Evolutionary conservation across 2,329 filamentous ascomycete genomes (phyloP).

Genomic region (Penicillium sp.): DNA sequence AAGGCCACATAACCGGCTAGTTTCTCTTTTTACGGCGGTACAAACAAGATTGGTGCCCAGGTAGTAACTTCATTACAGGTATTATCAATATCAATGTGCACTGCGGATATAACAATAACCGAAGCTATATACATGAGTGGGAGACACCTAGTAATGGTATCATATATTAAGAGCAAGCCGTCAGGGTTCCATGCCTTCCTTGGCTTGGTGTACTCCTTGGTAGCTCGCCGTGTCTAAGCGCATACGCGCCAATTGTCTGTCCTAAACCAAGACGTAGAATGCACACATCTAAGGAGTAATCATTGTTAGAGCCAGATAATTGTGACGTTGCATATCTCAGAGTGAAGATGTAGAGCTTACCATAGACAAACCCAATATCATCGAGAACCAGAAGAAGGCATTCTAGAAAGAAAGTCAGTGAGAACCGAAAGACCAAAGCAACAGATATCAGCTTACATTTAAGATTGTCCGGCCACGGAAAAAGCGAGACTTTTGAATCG

Average conservation of each 20-base stretch:
- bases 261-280: conserved; percentile 54
- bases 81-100: not conserved
- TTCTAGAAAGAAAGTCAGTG: conserved; percentile 49
- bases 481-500: conserved; percentile 77
- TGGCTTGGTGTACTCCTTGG: not conserved
- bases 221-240: not conserved
- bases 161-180: not conserved
- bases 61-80: not conserved
- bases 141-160: not conserved
- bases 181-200: conserved; percentile 1
- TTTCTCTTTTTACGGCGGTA: not conserved
- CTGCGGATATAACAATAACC: not conserved
- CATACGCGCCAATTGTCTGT: not conserved
- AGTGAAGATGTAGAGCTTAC: conserved; percentile 48
- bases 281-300: conserved; percentile 52
- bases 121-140: not conserved
- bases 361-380: conserved; percentile 81
- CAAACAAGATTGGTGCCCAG: not conserved
- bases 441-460: conserved; percentile 53
- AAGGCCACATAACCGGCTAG: not conserved
- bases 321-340: not conserved
- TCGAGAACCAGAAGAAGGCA: conserved; percentile 85
- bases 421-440: not conserved
- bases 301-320: not conserved
- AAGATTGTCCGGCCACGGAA: conserved; percentile 72